Evolutionary conservation across 2,329 filamentous ascomycete species (phyloP).

Genomic region (Drechslerella dactyloides): DNA sequence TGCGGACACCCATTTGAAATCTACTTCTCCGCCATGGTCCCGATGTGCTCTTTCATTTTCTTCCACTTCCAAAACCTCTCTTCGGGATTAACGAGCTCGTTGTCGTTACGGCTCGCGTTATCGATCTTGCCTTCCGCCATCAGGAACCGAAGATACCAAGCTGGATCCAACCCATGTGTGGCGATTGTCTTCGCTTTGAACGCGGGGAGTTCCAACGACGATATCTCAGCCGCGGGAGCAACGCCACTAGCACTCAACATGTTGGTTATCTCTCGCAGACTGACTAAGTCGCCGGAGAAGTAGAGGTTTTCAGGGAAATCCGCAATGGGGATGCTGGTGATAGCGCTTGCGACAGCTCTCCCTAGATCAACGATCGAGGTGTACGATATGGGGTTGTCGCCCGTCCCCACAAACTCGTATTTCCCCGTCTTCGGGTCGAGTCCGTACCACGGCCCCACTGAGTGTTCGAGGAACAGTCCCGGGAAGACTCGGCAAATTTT

Average conservation of each 20-base stretch:
- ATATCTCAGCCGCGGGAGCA: conserved; percentile 51
- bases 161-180: conserved; percentile 53
- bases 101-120: conserved; percentile 53
- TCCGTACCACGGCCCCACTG: conserved; percentile 57
- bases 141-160: conserved; percentile 56
- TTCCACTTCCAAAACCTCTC: conserved; percentile 56
- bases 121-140: conserved; percentile 57
- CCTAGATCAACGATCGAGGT: conserved; percentile 57
- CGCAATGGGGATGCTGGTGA: conserved; percentile 52
- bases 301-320: conserved; percentile 55
- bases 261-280: conserved; percentile 53
- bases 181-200: conserved; percentile 55
- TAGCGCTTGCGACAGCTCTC: conserved; percentile 54
- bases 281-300: conserved; percentile 55
- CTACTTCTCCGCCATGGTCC: conserved; percentile 48
- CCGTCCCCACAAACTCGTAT: conserved; percentile 56
- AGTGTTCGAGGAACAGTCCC: conserved; percentile 57
- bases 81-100: conserved; percentile 56
- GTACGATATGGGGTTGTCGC: conserved; percentile 55
- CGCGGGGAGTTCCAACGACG: conserved; percentile 52
- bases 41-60: conserved; percentile 54
- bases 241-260: conserved; percentile 54
- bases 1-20: background rate
- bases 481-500: conserved; percentile 56
- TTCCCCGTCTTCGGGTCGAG: conserved; percentile 55